Evolutionary conservation across 306 rosid species (phyloP).

Genomic region (Rosa persica): DNA sequence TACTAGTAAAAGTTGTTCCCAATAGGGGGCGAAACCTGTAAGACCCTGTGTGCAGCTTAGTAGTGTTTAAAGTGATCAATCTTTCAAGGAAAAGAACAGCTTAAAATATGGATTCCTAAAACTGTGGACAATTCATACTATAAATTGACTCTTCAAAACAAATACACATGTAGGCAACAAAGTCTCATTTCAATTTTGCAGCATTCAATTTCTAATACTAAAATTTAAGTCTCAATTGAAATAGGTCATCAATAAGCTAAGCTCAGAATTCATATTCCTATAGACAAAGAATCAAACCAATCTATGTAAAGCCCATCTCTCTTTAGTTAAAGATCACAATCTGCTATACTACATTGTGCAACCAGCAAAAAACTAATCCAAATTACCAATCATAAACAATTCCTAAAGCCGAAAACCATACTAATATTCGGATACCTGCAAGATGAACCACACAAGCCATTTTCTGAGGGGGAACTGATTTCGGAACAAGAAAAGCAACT

Average conservation of each 20-base stretch:
- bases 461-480: constrained; percentile 54
- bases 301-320: background rate
- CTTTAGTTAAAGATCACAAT: background rate
- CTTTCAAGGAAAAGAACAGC: background rate
- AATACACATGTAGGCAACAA: background rate
- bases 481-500: constrained; percentile 86
- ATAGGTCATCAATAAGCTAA: background rate
- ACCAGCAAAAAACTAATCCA: background rate
- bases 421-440: constrained; percentile 58
- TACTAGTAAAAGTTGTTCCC: background rate
- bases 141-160: background rate
- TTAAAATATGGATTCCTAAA: background rate
- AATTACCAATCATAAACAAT: background rate
- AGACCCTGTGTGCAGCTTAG: background rate
- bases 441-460: constrained; percentile 96
- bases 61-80: background rate
- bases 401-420: background rate
- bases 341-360: background rate
- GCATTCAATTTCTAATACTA: background rate
- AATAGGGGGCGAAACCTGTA: background rate
- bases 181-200: background rate
- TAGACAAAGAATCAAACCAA: background rate
- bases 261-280: background rate
- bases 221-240: background rate
- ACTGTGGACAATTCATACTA: background rate